These are phyloP conservation scores for Dissoconium aciculare DNA, from an alignment of 2,329 filamentous ascomycete species.

Conservation along the genomic window DNA sequence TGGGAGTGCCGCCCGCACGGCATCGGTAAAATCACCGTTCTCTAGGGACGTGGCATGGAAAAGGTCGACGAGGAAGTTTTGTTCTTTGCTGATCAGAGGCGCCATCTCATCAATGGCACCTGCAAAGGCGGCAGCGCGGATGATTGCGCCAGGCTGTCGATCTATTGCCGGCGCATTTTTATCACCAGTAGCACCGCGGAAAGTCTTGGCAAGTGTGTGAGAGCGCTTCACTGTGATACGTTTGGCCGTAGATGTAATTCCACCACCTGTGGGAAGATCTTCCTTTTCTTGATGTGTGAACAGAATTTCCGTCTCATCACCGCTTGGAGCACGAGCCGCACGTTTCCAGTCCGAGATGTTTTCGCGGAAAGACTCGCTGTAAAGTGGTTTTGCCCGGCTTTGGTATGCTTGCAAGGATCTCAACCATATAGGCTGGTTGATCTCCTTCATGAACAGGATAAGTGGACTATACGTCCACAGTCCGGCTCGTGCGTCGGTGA, in stretches of 20 bases:
- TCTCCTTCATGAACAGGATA: constrained; percentile 75
- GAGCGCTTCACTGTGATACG: constrained; percentile 90
- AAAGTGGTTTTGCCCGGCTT: constrained; percentile 57
- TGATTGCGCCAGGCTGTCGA: constrained; percentile 22
- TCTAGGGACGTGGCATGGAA: constrained; percentile 86
- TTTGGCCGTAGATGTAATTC: constrained; percentile 60
- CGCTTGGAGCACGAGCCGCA: constrained; percentile 17
- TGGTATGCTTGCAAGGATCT: constrained; percentile 68
- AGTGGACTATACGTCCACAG: constrained; percentile 82
- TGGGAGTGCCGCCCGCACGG: constrained; percentile 51
- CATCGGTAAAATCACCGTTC: constrained; percentile 68
- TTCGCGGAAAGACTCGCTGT: constrained; percentile 68
- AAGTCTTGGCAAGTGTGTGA: constrained; percentile 64
- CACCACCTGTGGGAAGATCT: constrained; percentile 33
- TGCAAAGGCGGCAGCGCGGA: constrained; percentile 68
- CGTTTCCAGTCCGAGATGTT: constrained; percentile 58
- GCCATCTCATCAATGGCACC: constrained; percentile 68
- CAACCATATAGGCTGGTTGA: constrained; percentile 70
- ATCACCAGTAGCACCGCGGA: constrained; percentile 54
- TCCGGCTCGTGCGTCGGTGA: constrained; percentile 54
- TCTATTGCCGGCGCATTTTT: constrained; percentile 43
- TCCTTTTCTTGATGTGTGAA: constrained; percentile 87
- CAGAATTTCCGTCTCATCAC: constrained; percentile 40
- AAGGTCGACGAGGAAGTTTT: constrained; percentile 94
- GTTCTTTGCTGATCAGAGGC: constrained; percentile 76